Conservation (phyloP, 495 filamentous ascomycete species). For the Pseudomonodictys pantanalensis region DNA sequence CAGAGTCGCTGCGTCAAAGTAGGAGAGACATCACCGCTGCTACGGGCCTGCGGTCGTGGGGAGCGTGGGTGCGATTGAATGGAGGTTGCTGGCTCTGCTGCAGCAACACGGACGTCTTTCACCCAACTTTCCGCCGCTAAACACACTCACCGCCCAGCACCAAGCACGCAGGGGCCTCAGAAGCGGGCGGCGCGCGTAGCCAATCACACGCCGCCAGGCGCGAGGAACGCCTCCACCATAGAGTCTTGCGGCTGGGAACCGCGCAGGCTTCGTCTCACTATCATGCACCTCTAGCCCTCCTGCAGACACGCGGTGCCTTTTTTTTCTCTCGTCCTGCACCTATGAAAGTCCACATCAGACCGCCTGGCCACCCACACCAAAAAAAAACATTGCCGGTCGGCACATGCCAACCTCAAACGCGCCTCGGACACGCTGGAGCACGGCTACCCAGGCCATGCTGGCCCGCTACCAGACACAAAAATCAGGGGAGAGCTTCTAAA, state of each 20-base stretch:
- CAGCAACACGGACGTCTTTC: not conserved
- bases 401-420: constrained; percentile 8
- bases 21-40: not conserved
- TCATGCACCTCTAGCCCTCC: not conserved
- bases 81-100: not conserved
- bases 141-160: constrained; percentile 15
- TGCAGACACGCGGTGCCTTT: not conserved
- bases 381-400: not conserved
- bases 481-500: not conserved
- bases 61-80: not conserved
- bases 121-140: constrained; percentile 17
- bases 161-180: not conserved
- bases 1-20: not conserved
- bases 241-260: not conserved
- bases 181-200: not conserved
- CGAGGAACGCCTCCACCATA: not conserved
- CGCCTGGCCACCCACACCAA: not conserved
- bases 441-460: not conserved
- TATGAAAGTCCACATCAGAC: not conserved
- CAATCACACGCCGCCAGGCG: too few relatives aligned
- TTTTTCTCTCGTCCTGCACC: too few relatives aligned
- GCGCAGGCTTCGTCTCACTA: constrained; percentile 14
- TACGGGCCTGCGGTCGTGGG: not conserved
- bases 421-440: not conserved
- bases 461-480: not conserved